phyloP scores from a whole-genome alignment of 73 alveolate species.

The Paraurostyla sp. region DNA sequence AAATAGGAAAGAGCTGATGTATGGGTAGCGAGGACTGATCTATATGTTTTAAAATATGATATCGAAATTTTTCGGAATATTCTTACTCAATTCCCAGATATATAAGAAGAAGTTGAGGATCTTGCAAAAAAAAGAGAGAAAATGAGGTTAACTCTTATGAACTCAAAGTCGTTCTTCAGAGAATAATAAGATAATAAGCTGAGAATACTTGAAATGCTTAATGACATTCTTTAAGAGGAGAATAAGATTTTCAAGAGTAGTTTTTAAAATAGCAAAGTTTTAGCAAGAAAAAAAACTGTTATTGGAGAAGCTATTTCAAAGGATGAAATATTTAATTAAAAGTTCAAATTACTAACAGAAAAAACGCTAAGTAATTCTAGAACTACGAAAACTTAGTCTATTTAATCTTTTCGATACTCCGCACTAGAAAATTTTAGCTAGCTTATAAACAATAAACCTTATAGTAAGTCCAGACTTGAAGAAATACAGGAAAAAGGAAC shows the following conservation, averaged over 20 bases:
- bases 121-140: constrained; percentile 10
- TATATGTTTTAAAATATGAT: constrained; percentile 4
- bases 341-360: not conserved
- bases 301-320: not conserved
- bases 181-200: not conserved
- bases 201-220: not conserved
- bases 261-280: not conserved
- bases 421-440: not conserved
- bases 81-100: constrained; percentile 25
- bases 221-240: not conserved
- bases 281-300: not conserved
- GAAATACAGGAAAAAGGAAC: not conserved
- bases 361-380: not conserved
- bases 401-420: no score
- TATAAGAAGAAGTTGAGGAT: constrained; percentile 16
- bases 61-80: not conserved
- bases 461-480: no score
- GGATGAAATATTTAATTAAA: not conserved
- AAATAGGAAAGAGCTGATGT: constrained; percentile 32
- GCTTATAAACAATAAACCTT: not conserved
- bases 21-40: constrained; percentile 43
- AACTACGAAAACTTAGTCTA: not conserved
- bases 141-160: not conserved
- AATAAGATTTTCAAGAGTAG: not conserved
- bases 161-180: not conserved